Evolutionary conservation across 208 protist species (phyloP).

Genomic region (Tritrichomonas foetus): DNA sequence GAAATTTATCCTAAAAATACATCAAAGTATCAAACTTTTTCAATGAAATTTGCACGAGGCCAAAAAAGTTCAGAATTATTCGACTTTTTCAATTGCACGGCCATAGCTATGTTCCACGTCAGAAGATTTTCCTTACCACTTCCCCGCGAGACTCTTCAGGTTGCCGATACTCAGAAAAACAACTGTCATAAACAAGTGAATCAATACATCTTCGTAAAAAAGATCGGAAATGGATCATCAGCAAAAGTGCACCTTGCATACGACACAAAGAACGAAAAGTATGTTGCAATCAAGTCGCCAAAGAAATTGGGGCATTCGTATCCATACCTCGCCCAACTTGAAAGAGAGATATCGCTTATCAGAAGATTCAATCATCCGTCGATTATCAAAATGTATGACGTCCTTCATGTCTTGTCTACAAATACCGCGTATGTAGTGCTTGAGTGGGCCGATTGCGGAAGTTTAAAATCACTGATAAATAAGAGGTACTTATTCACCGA

Average conservation of each 20-base stretch:
- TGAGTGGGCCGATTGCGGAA: slow-evolving; percentile 26
- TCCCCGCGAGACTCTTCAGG: too few relatives aligned
- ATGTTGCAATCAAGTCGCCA: background rate
- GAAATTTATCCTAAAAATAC: too few relatives aligned
- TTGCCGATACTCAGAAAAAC: background rate
- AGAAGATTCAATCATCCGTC: background rate
- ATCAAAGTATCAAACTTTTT: too few relatives aligned
- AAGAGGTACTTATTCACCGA: background rate
- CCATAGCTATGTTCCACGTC: too few relatives aligned
- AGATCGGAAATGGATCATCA: background rate
- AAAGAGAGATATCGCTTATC: slow-evolving; percentile 15
- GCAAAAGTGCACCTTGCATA: background rate
- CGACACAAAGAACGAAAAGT: background rate
- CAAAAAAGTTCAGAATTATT: too few relatives aligned
- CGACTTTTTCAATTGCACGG: too few relatives aligned
- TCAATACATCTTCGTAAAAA: background rate
- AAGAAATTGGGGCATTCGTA: too few relatives aligned
- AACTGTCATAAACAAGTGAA: background rate
- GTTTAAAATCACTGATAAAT: background rate
- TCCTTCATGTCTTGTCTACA: background rate
- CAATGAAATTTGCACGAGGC: too few relatives aligned
- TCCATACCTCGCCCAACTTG: background rate
- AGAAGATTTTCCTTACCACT: too few relatives aligned
- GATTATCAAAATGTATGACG: background rate
- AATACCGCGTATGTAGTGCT: background rate